Conservation (phyloP, 2,329 filamentous ascomycete genomes). For the Fusarium subtropicale region DNA sequence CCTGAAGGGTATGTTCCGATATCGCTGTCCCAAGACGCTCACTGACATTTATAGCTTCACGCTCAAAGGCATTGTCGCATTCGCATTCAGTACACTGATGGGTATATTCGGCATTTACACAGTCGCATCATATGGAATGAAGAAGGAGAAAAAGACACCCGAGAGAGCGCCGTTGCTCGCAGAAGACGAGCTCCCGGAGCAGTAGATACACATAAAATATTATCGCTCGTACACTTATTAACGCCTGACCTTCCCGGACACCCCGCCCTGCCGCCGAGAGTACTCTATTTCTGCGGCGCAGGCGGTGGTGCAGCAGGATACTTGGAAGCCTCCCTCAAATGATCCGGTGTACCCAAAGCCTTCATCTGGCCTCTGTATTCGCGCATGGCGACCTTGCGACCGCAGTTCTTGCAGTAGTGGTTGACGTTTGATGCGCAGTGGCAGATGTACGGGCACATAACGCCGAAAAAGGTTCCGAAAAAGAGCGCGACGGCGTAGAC, state of each 20-base stretch:
- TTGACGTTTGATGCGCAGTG: conserved; percentile 42
- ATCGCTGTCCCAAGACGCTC: no score
- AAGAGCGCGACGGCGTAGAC: conserved; percentile 38
- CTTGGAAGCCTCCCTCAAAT: conserved; percentile 42
- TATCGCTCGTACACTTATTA: not conserved
- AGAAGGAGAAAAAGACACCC: conserved; percentile 29
- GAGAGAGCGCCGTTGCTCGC: conserved; percentile 45
- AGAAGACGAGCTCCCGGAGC: not conserved
- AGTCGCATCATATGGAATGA: conserved; percentile 72
- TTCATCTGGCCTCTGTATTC: conserved; percentile 31
- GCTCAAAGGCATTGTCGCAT: conserved; percentile 75
- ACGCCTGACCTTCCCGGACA: conserved; percentile 3
- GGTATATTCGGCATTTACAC: conserved; percentile 76
- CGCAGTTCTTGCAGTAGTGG: conserved; percentile 45
- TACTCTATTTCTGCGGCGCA: conserved; percentile 11
- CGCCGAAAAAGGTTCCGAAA: conserved; percentile 42
- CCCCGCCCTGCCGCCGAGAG: not conserved
- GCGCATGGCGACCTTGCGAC: conserved; percentile 43
- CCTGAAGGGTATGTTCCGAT: conserved; percentile 67
- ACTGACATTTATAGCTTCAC: conserved; percentile 65
- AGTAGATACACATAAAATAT: conserved; percentile 20
- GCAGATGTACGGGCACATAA: conserved; percentile 39
- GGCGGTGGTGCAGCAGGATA: conserved; percentile 29
- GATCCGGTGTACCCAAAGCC: conserved; percentile 44
- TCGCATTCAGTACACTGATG: conserved; percentile 77